Evolutionary conservation across 345 rosid species (phyloP).

Genomic region (Fremontodendron californicum): DNA sequence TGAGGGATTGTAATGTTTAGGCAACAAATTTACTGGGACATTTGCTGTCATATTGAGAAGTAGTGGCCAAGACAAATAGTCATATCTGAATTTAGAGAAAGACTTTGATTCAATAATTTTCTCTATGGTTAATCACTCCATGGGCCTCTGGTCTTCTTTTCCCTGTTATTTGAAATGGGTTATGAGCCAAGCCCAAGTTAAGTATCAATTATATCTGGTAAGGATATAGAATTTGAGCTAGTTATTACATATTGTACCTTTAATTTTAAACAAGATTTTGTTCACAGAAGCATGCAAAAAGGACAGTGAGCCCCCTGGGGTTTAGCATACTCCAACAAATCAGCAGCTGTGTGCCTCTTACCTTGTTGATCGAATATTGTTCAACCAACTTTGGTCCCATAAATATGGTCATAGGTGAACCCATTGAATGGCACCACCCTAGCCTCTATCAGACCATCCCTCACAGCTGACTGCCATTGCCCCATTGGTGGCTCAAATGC

Average conservation of each 20-base stretch:
- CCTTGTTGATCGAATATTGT: constrained; percentile 61
- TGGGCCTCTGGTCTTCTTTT: constrained; percentile 39
- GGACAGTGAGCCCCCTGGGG: constrained; percentile 43
- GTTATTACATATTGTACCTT: constrained; percentile 21
- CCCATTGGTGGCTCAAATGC: constrained; percentile 48
- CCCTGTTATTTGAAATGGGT: constrained; percentile 2
- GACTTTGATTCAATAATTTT: constrained; percentile 49
- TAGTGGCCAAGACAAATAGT: constrained; percentile 26
- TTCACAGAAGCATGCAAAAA: constrained; percentile 57
- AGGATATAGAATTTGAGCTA: neutral
- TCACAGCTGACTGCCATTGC: constrained; percentile 72
- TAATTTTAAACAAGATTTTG: constrained; percentile 36
- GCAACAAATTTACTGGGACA: constrained; percentile 62
- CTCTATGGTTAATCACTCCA: constrained; percentile 53
- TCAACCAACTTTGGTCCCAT: constrained; percentile 75
- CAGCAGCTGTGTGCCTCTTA: constrained; percentile 71
- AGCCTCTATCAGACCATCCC: constrained; percentile 55
- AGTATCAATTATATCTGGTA: neutral
- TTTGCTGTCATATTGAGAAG: constrained; percentile 45
- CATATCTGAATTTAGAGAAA: constrained; percentile 38
- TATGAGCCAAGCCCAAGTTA: neutral
- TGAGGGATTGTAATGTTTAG: constrained; percentile 45
- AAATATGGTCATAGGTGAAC: constrained; percentile 60
- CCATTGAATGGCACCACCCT: constrained; percentile 68
- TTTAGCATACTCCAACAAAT: constrained; percentile 54